Conservation (phyloP, 495 filamentous ascomycete species). For the Gamarada debralockiae region DNA sequence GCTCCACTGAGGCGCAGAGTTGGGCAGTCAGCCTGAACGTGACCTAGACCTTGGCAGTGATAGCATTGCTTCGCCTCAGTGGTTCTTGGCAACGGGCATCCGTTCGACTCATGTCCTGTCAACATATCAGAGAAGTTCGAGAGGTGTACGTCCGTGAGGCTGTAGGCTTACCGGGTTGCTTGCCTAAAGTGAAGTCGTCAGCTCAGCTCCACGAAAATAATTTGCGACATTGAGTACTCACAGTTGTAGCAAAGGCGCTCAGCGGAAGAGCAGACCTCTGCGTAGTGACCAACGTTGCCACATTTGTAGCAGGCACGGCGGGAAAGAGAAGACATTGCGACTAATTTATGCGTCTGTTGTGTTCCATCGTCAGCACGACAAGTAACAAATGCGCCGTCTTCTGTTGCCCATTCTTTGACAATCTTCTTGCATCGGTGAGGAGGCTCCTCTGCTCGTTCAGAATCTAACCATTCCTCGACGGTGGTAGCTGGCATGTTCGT, state of each 20-base stretch:
- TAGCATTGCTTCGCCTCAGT: constrained; percentile 99
- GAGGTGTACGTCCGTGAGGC: neutral
- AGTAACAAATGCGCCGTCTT: constrained; percentile 29
- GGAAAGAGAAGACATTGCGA: constrained; percentile 83
- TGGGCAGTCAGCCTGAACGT: constrained; percentile 98
- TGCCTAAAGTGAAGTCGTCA: constrained; percentile 46
- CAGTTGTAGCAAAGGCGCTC: constrained; percentile 99
- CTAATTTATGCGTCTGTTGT: constrained; percentile 34
- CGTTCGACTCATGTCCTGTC: constrained; percentile 94
- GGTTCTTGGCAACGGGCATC: constrained; percentile 91
- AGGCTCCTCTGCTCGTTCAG: constrained; percentile 15
- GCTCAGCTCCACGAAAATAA: constrained; percentile 1
- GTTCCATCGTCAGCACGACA: constrained; percentile 34
- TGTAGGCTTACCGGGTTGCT: constrained; percentile 70
- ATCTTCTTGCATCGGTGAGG: constrained; percentile 34
- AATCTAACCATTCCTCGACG: constrained; percentile 26
- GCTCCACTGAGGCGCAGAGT: constrained; percentile 86
- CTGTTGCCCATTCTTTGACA: constrained; percentile 28
- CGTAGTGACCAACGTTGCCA: constrained; percentile 98
- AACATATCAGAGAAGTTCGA: constrained; percentile 22
- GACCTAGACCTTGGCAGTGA: constrained; percentile 96
- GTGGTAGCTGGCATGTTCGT: constrained; percentile 26
- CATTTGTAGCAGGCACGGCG: constrained; percentile 99
- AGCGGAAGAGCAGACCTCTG: constrained; percentile 94
- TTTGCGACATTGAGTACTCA: constrained; percentile 39